phyloP scores from a whole-genome alignment of 441 rosid genomes.

The Gossypium aridum region DNA sequence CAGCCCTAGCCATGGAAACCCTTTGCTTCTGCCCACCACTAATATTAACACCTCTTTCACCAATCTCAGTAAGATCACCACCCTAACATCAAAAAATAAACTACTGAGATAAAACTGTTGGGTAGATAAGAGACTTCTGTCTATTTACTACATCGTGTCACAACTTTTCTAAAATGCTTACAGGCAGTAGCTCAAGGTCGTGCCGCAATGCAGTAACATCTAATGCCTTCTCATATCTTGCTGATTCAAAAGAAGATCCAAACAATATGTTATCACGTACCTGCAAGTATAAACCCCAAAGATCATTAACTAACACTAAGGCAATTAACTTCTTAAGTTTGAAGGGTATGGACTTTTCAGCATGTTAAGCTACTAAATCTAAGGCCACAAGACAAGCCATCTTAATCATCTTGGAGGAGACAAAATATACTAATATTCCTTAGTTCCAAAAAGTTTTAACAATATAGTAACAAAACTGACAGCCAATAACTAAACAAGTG shows the following conservation, averaged over 20 bases:
- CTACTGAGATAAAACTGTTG: neutral
- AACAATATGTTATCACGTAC: constrained; percentile 86
- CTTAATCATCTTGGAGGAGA: neutral
- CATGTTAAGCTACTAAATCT: neutral
- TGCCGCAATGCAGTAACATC: constrained; percentile 82
- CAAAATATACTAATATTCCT: neutral
- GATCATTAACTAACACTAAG: constrained; percentile 6
- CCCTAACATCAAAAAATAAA: constrained; percentile 43
- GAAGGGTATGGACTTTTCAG: neutral
- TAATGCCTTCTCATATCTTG: constrained; percentile 71
- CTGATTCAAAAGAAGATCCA: constrained; percentile 63
- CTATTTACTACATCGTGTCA: constrained; percentile 6
- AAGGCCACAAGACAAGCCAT: neutral
- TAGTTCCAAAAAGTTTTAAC: neutral
- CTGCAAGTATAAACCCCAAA: constrained; percentile 30
- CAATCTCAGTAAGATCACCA: constrained; percentile 93
- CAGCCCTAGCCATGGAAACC: constrained; percentile 96
- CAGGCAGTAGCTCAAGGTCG: constrained; percentile 86
- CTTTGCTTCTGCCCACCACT: constrained; percentile 98
- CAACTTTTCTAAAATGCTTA: constrained; percentile 35
- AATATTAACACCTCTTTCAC: constrained; percentile 94
- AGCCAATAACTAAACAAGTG: neutral
- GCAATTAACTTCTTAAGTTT: constrained; percentile 6
- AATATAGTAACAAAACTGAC: neutral
- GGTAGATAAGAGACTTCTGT: constrained; percentile 5